Evolutionary conservation across 805 yeast species (phyloP), one percentile per base, ranked within the genome.

Genomic region (Hanseniaspora lachancei): DNA sequence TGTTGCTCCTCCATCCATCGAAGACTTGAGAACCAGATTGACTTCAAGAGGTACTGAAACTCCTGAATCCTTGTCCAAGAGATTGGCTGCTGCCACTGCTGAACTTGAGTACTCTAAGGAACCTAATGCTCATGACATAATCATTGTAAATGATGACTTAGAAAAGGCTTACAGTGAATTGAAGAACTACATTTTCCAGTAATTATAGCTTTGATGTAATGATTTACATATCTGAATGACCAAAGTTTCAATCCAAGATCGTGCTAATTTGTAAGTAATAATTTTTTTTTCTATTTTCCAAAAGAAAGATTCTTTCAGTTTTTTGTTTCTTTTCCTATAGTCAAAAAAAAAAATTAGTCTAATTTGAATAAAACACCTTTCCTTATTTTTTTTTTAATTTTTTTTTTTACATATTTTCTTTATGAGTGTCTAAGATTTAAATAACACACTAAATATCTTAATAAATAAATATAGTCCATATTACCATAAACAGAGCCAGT

Each of bases 31-130:
- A 66, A 69, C 72, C 58, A 81, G 99, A 71, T 78, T 93, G 62
- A 78, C 75, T 51, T 83, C 84, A 48, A 85, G 99, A 73, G 98
- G 98, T 60, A 93, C 98, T 35, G 99, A 93, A 74, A 86, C 96
- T 42, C 76, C 76, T 49, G 97, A 91, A 63, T 80, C 89, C 50
- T 67, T 93, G 49, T 78, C 78, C 64, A 89, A 86, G 75, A 83
- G 99, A 71, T 74, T 93, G 57, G 76, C 76, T 51, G 95, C 95
- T 60, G 97, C 98, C 16, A 62, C 79, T 57, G 86, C 86, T 48
- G 99, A 93, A 74, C 68, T 93, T 72, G 97, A 82, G 61, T 95
- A 81, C 69, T 84, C 97, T 40, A 71, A 86, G 66, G 79, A 89
- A 60, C 56, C 56, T 29, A 97, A 96, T 59, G 95, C 95, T 48